These are phyloP conservation scores for Phellopilus nigrolimitatus DNA, from an alignment of 1,284 basidiomycete genomes.

Conservation along the genomic window DNA sequence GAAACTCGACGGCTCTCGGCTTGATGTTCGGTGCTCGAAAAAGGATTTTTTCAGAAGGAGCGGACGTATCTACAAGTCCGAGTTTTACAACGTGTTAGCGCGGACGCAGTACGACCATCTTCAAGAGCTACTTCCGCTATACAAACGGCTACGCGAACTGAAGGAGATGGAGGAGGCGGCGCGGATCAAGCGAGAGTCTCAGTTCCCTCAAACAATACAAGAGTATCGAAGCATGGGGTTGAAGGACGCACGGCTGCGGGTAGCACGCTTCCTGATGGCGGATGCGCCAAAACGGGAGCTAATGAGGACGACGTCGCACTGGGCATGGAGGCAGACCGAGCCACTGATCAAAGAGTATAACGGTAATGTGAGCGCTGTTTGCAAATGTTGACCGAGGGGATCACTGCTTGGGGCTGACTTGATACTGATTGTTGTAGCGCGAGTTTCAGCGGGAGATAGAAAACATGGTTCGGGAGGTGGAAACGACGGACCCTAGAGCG, in stretches of 20 bases:
- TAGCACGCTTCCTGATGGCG: conserved; percentile 46
- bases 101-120: conserved; percentile 40
- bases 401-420: background rate
- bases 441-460: conserved; percentile 20
- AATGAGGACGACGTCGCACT: conserved; percentile 45
- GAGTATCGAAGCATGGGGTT: conserved; percentile 41
- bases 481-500: conserved; percentile 20
- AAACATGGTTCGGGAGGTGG: conserved; percentile 14
- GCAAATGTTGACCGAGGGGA: conserved; percentile 3
- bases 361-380: conserved; percentile 34
- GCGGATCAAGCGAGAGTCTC: conserved; percentile 35
- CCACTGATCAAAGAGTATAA: conserved; percentile 38
- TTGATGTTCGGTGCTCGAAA: background rate
- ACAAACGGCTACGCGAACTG: conserved; percentile 27
- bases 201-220: conserved; percentile 44
- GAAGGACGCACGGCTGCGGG: conserved; percentile 44
- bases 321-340: conserved; percentile 45
- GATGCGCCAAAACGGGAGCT: conserved; percentile 38
- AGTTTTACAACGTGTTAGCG: conserved; percentile 19
- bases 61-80: conserved; percentile 3
- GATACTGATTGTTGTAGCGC: background rate
- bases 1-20: conserved; percentile 3
- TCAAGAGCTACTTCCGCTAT: conserved; percentile 32
- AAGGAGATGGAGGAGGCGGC: conserved; percentile 30
- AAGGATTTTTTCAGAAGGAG: conserved; percentile 20